These are phyloP conservation scores for Cutaneotrichosporon sp. DNA, from an alignment of 1,284 basidiomycete species.

Conservation along the genomic window DNA sequence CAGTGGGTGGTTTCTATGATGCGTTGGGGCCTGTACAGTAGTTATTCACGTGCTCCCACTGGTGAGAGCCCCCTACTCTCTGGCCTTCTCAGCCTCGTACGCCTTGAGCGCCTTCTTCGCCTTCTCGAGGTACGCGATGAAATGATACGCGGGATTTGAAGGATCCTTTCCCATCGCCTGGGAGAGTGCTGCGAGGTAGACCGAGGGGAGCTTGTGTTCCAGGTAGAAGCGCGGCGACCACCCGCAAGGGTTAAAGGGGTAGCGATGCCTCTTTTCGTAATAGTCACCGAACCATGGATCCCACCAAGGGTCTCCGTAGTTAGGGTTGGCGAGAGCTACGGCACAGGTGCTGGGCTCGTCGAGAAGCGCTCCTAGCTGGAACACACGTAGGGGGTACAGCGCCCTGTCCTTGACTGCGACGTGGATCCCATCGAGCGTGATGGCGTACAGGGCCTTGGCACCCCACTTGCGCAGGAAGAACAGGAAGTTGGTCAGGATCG, in stretches of 20 bases:
- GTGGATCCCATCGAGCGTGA: neutral
- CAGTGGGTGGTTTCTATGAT: no score
- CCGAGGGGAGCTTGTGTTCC: neutral
- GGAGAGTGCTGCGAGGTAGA: neutral
- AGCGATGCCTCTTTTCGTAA: neutral
- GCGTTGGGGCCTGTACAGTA: no score
- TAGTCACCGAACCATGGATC: neutral
- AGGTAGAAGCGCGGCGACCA: neutral
- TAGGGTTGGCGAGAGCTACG: neutral
- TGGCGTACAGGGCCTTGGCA: neutral
- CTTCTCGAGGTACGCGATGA: neutral
- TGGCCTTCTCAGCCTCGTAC: no score
- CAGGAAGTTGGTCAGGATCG: neutral
- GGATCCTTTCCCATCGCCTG: neutral
- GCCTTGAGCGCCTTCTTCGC: no score
- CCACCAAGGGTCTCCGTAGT: neutral
- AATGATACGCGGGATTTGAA: neutral
- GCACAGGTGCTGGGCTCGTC: neutral
- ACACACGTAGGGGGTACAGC: neutral
- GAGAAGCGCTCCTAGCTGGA: neutral
- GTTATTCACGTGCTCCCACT: no score
- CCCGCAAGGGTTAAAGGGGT: neutral
- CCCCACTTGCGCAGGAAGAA: constrained; percentile 10
- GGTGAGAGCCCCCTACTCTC: no score
- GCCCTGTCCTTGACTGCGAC: neutral